phyloP scores from a whole-genome alignment of 2,329 filamentous ascomycete genomes.

The Leptodontidium sp. region DNA sequence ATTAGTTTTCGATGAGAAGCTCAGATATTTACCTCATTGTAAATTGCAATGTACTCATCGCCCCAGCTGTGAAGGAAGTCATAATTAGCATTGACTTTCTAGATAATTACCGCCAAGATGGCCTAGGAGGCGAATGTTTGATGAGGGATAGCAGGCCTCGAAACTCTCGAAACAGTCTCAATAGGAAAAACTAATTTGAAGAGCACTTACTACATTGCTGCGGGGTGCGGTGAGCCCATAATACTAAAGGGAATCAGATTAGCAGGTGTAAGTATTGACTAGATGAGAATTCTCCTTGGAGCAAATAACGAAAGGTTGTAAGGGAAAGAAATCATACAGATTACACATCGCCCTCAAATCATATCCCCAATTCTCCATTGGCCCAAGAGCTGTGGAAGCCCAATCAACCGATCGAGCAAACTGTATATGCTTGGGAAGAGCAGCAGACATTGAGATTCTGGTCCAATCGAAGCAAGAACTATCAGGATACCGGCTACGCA shows the following conservation, averaged over 20 bases:
- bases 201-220: slow-evolving; percentile 67
- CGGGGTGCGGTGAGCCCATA: slow-evolving; percentile 79
- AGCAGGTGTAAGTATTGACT: background rate
- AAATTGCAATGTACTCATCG: slow-evolving; percentile 70
- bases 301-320: background rate
- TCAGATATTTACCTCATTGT: slow-evolving; percentile 61
- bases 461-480: slow-evolving; percentile 80
- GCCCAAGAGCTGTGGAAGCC: slow-evolving; percentile 75
- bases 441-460: slow-evolving; percentile 67
- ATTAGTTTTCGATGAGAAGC: background rate
- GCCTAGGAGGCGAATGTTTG: background rate
- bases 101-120: background rate
- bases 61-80: slow-evolving; percentile 64
- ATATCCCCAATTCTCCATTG: slow-evolving; percentile 76
- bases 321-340: slow-evolving; percentile 48
- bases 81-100: background rate
- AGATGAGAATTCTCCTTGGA: background rate
- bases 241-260: slow-evolving; percentile 51
- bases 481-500: slow-evolving; percentile 31
- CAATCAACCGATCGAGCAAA: slow-evolving; percentile 78
- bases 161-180: background rate
- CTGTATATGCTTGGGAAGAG: slow-evolving; percentile 73
- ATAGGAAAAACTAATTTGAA: background rate
- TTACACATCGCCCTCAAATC: slow-evolving; percentile 83
- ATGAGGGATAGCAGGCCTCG: background rate